Evolutionary conservation across 495 filamentous ascomycete species (phyloP).

Genomic region (Penicillium egyptiacum): DNA sequence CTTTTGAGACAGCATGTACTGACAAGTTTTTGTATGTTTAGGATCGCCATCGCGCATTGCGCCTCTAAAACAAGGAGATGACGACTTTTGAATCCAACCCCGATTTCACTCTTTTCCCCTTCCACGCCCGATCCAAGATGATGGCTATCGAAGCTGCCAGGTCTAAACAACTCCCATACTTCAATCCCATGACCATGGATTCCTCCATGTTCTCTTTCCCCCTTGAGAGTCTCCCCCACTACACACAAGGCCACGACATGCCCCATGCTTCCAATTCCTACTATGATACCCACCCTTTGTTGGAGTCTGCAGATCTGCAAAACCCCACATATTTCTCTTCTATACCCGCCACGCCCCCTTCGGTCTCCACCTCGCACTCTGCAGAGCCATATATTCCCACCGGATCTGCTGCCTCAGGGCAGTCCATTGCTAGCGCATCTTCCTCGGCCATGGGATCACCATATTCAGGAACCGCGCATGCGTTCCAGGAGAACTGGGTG

Average conservation of each 20-base stretch:
- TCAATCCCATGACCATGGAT: constrained; percentile 40
- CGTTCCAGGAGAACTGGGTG: constrained; percentile 61
- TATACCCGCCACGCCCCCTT: constrained; percentile 41
- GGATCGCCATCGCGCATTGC: background rate
- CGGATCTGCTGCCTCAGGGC: constrained; percentile 72
- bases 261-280: constrained; percentile 30
- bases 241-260: constrained; percentile 28
- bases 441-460: constrained; percentile 85
- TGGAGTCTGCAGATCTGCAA: constrained; percentile 33
- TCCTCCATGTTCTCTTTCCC: constrained; percentile 39
- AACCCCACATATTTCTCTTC: constrained; percentile 35
- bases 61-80: constrained; percentile 7
- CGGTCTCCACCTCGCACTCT: constrained; percentile 30
- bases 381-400: constrained; percentile 52
- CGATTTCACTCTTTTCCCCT: constrained; percentile 33
- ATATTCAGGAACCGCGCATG: constrained; percentile 62
- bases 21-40: background rate
- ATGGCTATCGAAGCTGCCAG: constrained; percentile 40
- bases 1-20: constrained; percentile 1
- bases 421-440: constrained; percentile 66
- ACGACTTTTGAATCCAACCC: constrained; percentile 12
- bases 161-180: constrained; percentile 37
- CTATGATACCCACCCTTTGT: constrained; percentile 29
- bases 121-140: constrained; percentile 31
- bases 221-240: constrained; percentile 29